Percentiles rank a stretch among this genome's conserved stretches.
These are phyloP conservation scores for Ophiostoma sp. DNA, from an alignment of 2,329 filamentous ascomycete species.

Conservation along the genomic window DNA sequence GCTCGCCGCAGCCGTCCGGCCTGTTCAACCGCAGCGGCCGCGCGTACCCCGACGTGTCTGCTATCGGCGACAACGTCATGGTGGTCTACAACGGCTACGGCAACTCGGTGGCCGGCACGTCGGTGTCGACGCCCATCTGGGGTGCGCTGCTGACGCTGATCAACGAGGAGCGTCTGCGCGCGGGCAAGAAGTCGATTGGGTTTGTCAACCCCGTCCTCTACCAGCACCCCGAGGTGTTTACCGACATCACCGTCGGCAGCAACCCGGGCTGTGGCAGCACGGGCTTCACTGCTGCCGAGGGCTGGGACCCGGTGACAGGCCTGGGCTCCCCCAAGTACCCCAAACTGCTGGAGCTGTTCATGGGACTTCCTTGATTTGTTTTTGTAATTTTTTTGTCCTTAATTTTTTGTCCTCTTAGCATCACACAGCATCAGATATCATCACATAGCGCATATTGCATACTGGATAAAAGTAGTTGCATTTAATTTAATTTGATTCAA, in stretches of 20 bases:
- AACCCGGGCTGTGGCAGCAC: constrained; percentile 32
- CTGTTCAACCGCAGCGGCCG: constrained; percentile 30
- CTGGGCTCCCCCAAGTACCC: constrained; percentile 17
- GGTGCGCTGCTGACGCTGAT: constrained; percentile 55
- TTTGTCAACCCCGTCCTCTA: constrained; percentile 36
- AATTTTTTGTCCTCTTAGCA: not conserved
- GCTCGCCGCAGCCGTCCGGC: constrained; percentile 21
- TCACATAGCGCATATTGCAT: constrained; percentile 1
- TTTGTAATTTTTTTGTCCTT: not conserved
- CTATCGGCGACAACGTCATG: constrained; percentile 31
- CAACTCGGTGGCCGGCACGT: constrained; percentile 43
- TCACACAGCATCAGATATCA: not conserved
- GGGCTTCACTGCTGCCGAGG: constrained; percentile 14
- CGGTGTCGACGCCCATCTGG: constrained; percentile 53
- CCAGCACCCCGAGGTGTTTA: constrained; percentile 32
- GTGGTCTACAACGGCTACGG: constrained; percentile 33
- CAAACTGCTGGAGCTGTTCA: constrained; percentile 16
- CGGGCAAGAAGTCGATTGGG: constrained; percentile 40
- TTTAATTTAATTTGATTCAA: not conserved
- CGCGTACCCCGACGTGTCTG: constrained; percentile 32
- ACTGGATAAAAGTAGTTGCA: constrained; percentile 8
- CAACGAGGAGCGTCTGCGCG: constrained; percentile 54
- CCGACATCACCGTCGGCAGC: constrained; percentile 31
- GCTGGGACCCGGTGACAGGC: constrained; percentile 29
- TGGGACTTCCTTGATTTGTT: constrained; percentile 1